Percentiles rank a stretch among this genome's conserved stretches.
Conservation (phyloP, 75 land plant genomes). For the Pinus taeda region DNA sequence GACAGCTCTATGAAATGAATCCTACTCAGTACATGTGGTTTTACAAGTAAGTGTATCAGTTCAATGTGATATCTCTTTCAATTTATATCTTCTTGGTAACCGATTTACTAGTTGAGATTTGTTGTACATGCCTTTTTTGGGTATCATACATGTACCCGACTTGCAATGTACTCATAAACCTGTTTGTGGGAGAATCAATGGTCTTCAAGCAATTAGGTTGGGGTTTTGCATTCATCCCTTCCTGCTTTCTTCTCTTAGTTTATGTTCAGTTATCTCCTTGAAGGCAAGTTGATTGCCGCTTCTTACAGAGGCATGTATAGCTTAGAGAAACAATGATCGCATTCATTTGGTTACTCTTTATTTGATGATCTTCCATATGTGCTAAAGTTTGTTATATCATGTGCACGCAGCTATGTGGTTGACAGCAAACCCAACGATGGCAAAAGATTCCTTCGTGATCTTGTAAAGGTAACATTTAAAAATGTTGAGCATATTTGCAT, state of each 20-base stretch:
- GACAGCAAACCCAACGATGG: slow-evolving; percentile 78
- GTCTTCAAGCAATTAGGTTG: neutral
- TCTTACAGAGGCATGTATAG: neutral
- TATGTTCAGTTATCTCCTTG: neutral
- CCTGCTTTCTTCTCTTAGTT: neutral
- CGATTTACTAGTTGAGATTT: neutral
- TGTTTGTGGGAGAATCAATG: neutral
- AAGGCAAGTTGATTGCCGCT: neutral
- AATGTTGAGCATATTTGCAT: slow-evolving; percentile 1
- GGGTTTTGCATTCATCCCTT: neutral
- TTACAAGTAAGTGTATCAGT: slow-evolving; percentile 67
- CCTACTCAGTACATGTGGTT: slow-evolving; percentile 88
- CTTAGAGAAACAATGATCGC: neutral
- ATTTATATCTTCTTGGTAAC: slow-evolving; percentile 1
- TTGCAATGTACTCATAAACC: neutral
- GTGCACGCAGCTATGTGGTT: slow-evolving; percentile 59
- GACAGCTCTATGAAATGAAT: slow-evolving; percentile 98
- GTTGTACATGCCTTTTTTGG: neutral
- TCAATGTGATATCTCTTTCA: neutral
- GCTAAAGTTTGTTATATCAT: neutral
- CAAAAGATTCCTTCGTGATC: slow-evolving; percentile 70
- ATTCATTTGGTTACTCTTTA: neutral
- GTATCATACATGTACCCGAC: neutral
- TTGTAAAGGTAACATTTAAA: slow-evolving; percentile 69
- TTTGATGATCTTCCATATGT: neutral